phyloP scores from a whole-genome alignment of 345 rosid species.

The Rhodamnia argentea region DNA sequence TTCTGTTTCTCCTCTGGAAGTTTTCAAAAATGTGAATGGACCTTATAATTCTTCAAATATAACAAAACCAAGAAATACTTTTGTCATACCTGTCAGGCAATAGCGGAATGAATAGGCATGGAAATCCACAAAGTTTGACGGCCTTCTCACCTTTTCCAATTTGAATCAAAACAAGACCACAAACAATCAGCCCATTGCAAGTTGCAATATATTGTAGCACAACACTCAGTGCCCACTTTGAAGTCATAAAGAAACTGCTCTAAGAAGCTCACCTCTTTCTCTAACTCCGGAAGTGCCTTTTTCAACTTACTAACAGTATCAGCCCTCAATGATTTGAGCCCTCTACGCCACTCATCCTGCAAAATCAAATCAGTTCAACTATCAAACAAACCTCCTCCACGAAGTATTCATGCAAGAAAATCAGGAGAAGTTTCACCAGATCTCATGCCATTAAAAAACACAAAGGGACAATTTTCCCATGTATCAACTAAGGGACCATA shows the following conservation, averaged over 20 bases:
- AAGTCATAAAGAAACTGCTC: background rate
- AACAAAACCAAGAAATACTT: background rate
- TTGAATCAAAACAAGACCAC: slow-evolving; percentile 2
- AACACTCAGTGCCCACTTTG: background rate
- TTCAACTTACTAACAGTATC: slow-evolving; percentile 58
- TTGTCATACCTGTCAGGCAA: slow-evolving; percentile 70
- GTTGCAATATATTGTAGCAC: background rate
- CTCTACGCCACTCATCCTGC: slow-evolving; percentile 93
- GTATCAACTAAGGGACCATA: background rate
- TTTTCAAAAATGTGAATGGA: background rate
- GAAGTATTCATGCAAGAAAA: background rate
- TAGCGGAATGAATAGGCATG: slow-evolving; percentile 79
- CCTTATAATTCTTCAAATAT: background rate
- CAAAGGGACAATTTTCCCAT: background rate
- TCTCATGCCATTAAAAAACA: background rate
- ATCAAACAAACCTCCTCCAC: background rate
- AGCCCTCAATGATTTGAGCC: slow-evolving; percentile 59
- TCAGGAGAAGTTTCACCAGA: background rate
- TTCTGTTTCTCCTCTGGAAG: slow-evolving; percentile 85
- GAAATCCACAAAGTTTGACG: slow-evolving; percentile 66
- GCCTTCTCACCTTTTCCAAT: slow-evolving; percentile 54
- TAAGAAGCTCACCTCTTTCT: slow-evolving; percentile 60
- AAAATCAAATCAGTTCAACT: background rate
- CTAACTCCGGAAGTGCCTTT: slow-evolving; percentile 67
- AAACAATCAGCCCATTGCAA: background rate